A percentile compares a stretch with the other conserved stretches of the same genome.
phyloP scores from a whole-genome alignment of 2,329 filamentous ascomycete genomes.

The Colletotrichum truncatum region DNA sequence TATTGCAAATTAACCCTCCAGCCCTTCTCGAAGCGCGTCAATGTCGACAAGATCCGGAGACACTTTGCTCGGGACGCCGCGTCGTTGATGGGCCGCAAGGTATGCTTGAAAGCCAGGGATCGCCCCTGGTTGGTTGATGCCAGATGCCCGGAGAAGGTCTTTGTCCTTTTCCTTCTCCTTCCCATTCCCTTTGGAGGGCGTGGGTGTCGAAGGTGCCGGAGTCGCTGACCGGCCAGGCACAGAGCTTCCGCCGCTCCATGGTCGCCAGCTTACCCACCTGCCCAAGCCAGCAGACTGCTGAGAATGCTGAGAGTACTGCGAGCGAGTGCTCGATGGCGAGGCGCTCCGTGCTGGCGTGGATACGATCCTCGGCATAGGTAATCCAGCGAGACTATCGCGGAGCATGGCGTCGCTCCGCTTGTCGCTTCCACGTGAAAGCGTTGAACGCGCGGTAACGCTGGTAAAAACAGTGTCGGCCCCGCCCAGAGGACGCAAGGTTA shows the following conservation, averaged over 20 bases:
- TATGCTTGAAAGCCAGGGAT: constrained; percentile 77
- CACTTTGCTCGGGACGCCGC: constrained; percentile 63
- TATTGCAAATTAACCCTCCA: constrained; percentile 47
- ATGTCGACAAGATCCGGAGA: constrained; percentile 66
- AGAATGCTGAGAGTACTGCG: constrained; percentile 35
- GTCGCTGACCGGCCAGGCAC: constrained; percentile 1
- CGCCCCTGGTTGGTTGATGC: constrained; percentile 81
- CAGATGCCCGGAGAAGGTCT: constrained; percentile 64
- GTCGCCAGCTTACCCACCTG: constrained; percentile 59
- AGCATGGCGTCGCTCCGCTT: constrained; percentile 65
- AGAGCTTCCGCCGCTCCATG: constrained; percentile 47
- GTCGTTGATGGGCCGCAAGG: constrained; percentile 59
- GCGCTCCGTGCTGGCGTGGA: constrained; percentile 40
- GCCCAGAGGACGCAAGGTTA: constrained; percentile 66
- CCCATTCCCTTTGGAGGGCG: constrained; percentile 22
- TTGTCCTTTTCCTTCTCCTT: constrained; percentile 43
- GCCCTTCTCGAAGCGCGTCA: constrained; percentile 67
- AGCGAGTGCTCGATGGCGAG: constrained; percentile 38
- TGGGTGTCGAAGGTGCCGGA: constrained; percentile 26
- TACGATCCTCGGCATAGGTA: constrained; percentile 43
- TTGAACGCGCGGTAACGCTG: constrained; percentile 67
- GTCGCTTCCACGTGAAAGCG: constrained; percentile 55
- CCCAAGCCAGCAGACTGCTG: constrained; percentile 43
- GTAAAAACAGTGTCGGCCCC: constrained; percentile 65
- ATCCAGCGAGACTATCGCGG: constrained; percentile 61